These are phyloP conservation scores for Emergomyces pasteurianus DNA, from an alignment of 2,329 filamentous ascomycete genomes.

Conservation along the genomic window DNA sequence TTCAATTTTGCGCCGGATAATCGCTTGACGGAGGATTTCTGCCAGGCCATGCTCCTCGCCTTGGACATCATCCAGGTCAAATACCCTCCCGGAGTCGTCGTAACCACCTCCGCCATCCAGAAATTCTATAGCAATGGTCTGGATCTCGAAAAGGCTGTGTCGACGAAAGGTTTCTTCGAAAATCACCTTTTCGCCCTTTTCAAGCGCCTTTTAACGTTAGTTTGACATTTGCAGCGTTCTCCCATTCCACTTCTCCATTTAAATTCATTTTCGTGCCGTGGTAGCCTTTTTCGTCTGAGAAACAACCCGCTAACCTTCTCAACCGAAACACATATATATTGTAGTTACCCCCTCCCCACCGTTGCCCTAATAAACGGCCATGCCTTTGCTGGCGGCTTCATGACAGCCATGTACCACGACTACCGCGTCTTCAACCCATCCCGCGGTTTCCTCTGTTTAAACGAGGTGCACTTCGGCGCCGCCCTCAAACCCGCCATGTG, in stretches of 20 bases:
- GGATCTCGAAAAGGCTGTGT: conserved; percentile 57
- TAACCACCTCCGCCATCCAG: conserved; percentile 61
- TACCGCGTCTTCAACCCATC: conserved; percentile 64
- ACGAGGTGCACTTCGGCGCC: conserved; percentile 69
- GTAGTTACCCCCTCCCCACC: conserved; percentile 66
- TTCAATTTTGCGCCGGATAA: conserved; percentile 64
- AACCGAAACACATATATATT: neutral
- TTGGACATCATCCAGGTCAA: conserved; percentile 63
- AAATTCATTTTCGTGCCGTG: neutral
- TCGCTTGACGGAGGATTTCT: conserved; percentile 57
- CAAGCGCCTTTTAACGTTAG: conserved; percentile 47
- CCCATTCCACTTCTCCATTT: neutral
- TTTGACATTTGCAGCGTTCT: conserved; percentile 9
- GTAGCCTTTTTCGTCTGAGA: neutral
- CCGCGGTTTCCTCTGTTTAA: conserved; percentile 65
- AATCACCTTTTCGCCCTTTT: conserved; percentile 53
- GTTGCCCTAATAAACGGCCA: conserved; percentile 70
- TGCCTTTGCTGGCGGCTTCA: conserved; percentile 69
- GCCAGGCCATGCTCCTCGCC: conserved; percentile 53
- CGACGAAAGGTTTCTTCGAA: conserved; percentile 50
- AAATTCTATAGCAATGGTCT: conserved; percentile 81
- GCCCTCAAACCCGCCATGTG: conserved; percentile 65
- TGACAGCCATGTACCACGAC: conserved; percentile 71
- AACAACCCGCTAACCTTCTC: neutral
- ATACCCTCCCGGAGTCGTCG: conserved; percentile 57